phyloP scores from a whole-genome alignment of 306 rosid genomes.

The Prunus mira region DNA sequence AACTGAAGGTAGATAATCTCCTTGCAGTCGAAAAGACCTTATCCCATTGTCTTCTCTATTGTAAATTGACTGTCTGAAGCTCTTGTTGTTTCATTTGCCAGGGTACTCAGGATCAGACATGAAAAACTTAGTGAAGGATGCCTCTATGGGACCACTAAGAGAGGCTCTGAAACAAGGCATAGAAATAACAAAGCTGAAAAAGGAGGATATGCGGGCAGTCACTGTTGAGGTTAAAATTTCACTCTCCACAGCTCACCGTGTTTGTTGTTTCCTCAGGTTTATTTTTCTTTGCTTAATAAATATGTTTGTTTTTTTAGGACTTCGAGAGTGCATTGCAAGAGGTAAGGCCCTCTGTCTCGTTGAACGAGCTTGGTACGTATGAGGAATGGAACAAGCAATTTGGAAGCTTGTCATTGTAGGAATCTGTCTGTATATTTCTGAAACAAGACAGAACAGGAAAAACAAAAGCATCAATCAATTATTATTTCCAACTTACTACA shows the following conservation, averaged over 20 bases:
- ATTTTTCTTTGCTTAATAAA: constrained; percentile 8
- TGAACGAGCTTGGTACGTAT: constrained; percentile 60
- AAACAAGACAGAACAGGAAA: background rate
- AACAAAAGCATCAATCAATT: background rate
- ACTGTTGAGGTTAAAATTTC: constrained; percentile 56
- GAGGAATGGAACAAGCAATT: constrained; percentile 83
- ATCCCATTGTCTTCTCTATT: constrained; percentile 17
- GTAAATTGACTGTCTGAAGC: constrained; percentile 11
- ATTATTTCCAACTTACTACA: too few species aligned
- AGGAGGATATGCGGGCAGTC: constrained; percentile 78
- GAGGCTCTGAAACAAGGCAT: constrained; percentile 73
- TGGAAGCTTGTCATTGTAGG: constrained; percentile 58
- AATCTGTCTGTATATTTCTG: background rate
- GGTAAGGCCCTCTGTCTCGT: constrained; percentile 88
- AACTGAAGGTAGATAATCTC: constrained; percentile 59
- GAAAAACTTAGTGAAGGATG: constrained; percentile 90
- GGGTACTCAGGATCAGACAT: constrained; percentile 98
- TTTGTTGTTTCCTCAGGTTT: background rate
- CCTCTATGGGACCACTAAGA: constrained; percentile 97
- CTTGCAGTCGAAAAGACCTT: constrained; percentile 2
- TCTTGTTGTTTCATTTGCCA: constrained; percentile 26
- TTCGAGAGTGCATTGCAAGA: constrained; percentile 64
- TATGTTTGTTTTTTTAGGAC: constrained; percentile 41
- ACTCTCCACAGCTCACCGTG: background rate
- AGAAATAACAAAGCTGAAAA: constrained; percentile 59